A percentile compares a stretch with the other conserved stretches of the same genome.
Evolutionary conservation across 2,329 filamentous ascomycete species (phyloP).

Genomic region (Neopestalotiopsis clavispora): DNA sequence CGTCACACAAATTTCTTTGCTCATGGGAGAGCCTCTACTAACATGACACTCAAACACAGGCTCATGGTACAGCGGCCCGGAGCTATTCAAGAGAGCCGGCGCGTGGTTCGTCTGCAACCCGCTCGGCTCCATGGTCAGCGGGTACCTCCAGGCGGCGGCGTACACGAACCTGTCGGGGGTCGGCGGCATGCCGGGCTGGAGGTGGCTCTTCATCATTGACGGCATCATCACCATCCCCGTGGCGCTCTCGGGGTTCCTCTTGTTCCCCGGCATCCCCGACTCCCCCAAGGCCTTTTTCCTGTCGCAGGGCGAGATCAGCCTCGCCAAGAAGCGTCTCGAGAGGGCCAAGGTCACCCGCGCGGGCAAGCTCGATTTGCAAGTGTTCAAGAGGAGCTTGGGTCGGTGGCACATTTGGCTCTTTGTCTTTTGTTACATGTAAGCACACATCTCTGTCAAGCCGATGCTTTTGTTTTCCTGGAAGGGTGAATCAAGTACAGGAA

Average conservation of each 20-base stretch:
- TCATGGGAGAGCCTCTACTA: neutral
- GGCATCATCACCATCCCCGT: slow-evolving; percentile 59
- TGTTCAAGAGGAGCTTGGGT: slow-evolving; percentile 48
- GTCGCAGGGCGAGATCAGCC: slow-evolving; percentile 37
- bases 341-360: slow-evolving; percentile 39
- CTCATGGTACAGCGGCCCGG: slow-evolving; percentile 33
- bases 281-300: slow-evolving; percentile 43
- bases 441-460: slow-evolving; percentile 6
- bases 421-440: slow-evolving; percentile 53
- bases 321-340: slow-evolving; percentile 40
- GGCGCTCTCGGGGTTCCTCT: slow-evolving; percentile 53
- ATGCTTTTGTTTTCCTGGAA: neutral
- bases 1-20: neutral
- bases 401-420: slow-evolving; percentile 59
- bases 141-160: slow-evolving; percentile 33
- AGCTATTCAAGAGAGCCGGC: slow-evolving; percentile 36
- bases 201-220: slow-evolving; percentile 59
- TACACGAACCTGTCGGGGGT: slow-evolving; percentile 28
- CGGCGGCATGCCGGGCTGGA: slow-evolving; percentile 25
- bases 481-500: neutral
- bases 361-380: slow-evolving; percentile 44
- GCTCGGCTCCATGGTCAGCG: slow-evolving; percentile 36
- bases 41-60: slow-evolving; percentile 19
- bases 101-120: slow-evolving; percentile 35
- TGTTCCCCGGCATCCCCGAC: slow-evolving; percentile 48